phyloP scores from a whole-genome alignment of 345 rosid species.

The Clausena lansium region DNA sequence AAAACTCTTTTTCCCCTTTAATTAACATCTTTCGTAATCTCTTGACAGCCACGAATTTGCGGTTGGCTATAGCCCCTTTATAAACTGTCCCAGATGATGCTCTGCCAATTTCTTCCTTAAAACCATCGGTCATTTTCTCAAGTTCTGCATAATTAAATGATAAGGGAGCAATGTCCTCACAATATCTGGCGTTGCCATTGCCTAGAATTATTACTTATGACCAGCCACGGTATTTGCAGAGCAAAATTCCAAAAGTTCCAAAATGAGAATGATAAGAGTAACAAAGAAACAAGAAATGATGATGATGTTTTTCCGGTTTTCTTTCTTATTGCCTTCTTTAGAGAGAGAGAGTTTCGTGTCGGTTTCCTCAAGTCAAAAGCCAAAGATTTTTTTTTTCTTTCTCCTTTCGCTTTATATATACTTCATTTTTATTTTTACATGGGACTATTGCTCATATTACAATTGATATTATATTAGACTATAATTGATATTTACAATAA shows the following conservation, averaged over 20 bases:
- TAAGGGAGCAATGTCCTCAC: neutral
- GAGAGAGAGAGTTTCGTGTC: no score
- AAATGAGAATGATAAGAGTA: neutral
- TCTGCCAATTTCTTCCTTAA: slow-evolving; percentile 23
- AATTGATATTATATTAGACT: no score
- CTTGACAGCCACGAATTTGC: slow-evolving; percentile 25
- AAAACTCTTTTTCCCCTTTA: slow-evolving; percentile 24
- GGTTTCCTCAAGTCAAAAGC: no score
- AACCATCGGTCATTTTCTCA: slow-evolving; percentile 14
- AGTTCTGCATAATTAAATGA: slow-evolving; percentile 12
- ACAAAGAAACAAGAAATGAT: neutral
- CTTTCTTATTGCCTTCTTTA: neutral
- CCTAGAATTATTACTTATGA: slow-evolving; percentile 1
- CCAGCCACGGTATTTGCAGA: neutral
- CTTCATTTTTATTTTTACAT: no score
- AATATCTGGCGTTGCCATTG: neutral
- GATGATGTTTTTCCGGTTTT: neutral
- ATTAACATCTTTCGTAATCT: slow-evolving; percentile 7
- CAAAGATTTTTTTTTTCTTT: no score
- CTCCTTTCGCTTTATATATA: no score
- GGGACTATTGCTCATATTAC: no score
- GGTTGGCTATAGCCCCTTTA: slow-evolving; percentile 7
- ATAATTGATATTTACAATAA: no score
- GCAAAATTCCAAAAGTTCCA: slow-evolving; percentile 4
- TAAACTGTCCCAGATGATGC: slow-evolving; percentile 28